Percentiles rank a stretch among this genome's conserved stretches.
Conservation (phyloP, 106 monocot species). For the Acanthochlamys bracteata region DNA sequence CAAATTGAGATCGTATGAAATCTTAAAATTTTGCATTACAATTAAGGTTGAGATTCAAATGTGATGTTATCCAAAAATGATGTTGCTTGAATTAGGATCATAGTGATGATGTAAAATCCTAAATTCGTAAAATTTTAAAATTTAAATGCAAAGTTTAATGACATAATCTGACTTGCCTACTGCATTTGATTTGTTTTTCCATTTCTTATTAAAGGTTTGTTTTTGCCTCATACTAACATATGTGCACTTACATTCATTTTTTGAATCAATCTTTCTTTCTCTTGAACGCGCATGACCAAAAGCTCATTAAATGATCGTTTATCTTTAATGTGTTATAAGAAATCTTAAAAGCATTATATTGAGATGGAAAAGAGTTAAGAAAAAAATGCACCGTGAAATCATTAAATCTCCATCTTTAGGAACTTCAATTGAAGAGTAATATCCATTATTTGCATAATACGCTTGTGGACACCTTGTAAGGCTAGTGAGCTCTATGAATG, state of each 20-base stretch:
- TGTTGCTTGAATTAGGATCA: too few species aligned
- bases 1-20: too few species aligned
- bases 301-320: constrained; percentile 11
- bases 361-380: neutral
- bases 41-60: too few species aligned
- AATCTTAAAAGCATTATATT: constrained; percentile 14
- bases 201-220: neutral
- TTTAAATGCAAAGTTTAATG: too few species aligned
- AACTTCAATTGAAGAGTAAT: neutral
- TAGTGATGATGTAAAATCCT: too few species aligned
- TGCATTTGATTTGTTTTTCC: neutral
- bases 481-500: neutral
- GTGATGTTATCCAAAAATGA: too few species aligned
- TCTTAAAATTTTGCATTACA: too few species aligned
- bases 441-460: constrained; percentile 9
- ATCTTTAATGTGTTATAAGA: constrained; percentile 8
- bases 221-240: neutral
- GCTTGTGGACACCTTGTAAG: neutral
- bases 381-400: constrained; percentile 14
- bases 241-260: neutral
- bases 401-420: constrained; percentile 3
- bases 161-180: neutral
- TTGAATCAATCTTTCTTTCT: constrained; percentile 10
- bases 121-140: too few species aligned
- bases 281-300: constrained; percentile 13